Evolutionary conservation across 2,329 filamentous ascomycete genomes (phyloP), one percentile per base, ranked within the genome.

Genomic region (Trichoderma pleuroti): DNA sequence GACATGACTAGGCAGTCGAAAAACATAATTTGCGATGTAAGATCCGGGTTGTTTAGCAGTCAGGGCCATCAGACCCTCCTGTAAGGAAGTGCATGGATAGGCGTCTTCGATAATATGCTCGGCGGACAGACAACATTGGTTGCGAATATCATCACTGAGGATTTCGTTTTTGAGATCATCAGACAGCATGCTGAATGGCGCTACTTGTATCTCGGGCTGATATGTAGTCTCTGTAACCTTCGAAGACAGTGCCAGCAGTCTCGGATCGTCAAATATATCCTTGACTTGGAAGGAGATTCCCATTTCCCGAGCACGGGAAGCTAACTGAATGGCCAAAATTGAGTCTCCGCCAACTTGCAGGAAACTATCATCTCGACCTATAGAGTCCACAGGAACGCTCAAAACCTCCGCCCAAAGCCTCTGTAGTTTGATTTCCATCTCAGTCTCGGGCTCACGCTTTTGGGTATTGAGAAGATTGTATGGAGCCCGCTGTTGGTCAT

Each of bases 301-400:
- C 18, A 73, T 72, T 3, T 72, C 75, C 63, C 80, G 76, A 5
- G 81, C 81, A 32, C 76, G 75, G 2, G 82, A 78, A 0, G 83
- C 81, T 0, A 84, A 75, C 57, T 78, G 79, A 81, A 85, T 84
- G 0, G 83, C 82, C 4, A 77, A 76, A 10, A 85, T 76, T 0
- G 83, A 85, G 75, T 85, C 83, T 9, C 83, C 82, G 0, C 82
- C 82, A 4, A 70, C 7, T 26, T 66, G 70, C 9, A 73, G 30
- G 61, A 73, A 72, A 36, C 57, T 71, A 30, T 72, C 70, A 11
- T 73, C 72, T 1, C 76, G 72, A 0, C 76, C 73, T 21, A 81
- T 72, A 7, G 77, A 75, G 21, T 42, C 10, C 10, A 74, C 62
- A 11, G 78, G 75, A 3, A 75, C 62, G 14, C 76, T 77, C 2